phyloP scores from a whole-genome alignment of 306 rosid species.

The Betula pendula region DNA sequence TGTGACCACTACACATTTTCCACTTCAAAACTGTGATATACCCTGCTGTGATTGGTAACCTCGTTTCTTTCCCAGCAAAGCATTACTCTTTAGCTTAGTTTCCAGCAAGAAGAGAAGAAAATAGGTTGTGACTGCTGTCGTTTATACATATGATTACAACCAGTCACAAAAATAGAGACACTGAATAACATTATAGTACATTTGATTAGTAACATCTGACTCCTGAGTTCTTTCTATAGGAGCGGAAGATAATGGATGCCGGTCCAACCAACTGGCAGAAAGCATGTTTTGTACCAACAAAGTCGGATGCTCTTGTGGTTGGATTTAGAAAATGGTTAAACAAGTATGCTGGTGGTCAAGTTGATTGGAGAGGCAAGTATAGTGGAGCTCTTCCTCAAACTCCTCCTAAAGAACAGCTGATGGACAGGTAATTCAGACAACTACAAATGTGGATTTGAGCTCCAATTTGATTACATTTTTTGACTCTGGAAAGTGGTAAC shows the following conservation, averaged over 20 bases:
- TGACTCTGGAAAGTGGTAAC: neutral
- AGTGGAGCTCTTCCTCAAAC: conserved; percentile 71
- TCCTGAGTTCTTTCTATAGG: conserved; percentile 43
- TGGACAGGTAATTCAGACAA: conserved; percentile 69
- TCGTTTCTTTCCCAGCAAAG: neutral
- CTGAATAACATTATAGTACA: neutral
- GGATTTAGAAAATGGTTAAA: conserved; percentile 86
- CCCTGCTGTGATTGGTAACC: neutral
- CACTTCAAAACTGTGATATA: neutral
- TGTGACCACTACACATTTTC: neutral
- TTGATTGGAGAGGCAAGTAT: conserved; percentile 85
- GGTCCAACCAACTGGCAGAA: conserved; percentile 72
- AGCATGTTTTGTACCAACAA: conserved; percentile 88
- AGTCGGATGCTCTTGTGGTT: conserved; percentile 77
- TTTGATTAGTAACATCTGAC: conserved; percentile 5
- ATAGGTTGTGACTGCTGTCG: neutral
- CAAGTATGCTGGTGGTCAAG: conserved; percentile 73
- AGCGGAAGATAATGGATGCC: conserved; percentile 57
- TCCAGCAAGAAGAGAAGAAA: neutral
- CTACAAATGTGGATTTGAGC: conserved; percentile 13
- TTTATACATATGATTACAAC: neutral
- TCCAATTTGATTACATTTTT: conserved; percentile 7
- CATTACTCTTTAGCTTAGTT: neutral
- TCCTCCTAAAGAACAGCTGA: conserved; percentile 77
- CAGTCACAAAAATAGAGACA: neutral